Evolutionary conservation across 371 early-diverging fungal species (phyloP), one percentile per base, ranked within the genome.

Genomic region (Parasitella parasitica): DNA sequence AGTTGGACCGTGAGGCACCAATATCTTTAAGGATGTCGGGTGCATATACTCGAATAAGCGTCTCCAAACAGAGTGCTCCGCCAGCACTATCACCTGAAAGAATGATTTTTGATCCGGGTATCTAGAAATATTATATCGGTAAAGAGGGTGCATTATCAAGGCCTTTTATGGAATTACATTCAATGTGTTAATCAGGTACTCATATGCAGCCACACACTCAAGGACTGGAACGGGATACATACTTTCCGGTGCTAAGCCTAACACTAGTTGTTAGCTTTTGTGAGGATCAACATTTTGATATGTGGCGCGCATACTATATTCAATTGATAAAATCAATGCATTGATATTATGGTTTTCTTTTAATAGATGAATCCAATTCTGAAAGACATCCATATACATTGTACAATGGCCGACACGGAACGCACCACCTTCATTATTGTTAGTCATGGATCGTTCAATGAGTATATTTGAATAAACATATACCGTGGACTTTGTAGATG

Each of bases 401-500:
- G 63, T 62, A 28, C 69, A 54, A 11, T 62, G 63, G 12, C 80
- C 80, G 8, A 79, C 36, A 18, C 80, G 70, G 37, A 76, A 76
- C 28, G 69, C 76, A 18, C 77, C 80, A 28, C 75, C 70, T 75
- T 58, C 51, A 46, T 59, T 64, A 16, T 18, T 41, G 27, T n/a
- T n/a, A n/a, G n/a, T n/a, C n/a, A n/a, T n/a, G n/a, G n/a, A n/a
- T n/a, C n/a, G n/a, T n/a, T n/a, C 13, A 39, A 39, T n/a, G 18
- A 15, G 39, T 39, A 16, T 16, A 18, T 39, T 39, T 39, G n/a
- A 15, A 39, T 18, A 39, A 39, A 18, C 18, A 16, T 16, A 18
- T 73, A 75, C 76, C 80, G 26, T 76, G 80, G 0, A 69, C 76
- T 30, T 79, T 73, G 56, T 76, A 79, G 6, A 79, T 63, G 6